A percentile compares a stretch with the other conserved stretches of the same genome.
Conservation (phyloP, 2,329 filamentous ascomycete genomes). For the Cordyceps cateniannulata region DNA sequence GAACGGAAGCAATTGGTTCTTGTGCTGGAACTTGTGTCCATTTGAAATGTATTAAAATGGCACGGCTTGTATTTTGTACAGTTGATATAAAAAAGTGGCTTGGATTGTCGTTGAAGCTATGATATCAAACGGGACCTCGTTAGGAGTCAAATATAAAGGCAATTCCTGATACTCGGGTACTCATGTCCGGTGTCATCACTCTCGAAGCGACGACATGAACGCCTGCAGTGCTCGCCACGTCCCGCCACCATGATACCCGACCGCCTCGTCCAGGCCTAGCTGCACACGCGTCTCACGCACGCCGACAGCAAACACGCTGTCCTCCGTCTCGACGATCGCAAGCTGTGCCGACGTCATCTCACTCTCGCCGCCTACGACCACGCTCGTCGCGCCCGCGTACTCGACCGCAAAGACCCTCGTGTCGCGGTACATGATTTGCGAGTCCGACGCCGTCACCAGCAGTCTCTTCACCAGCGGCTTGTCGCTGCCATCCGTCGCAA, state of each 20-base stretch:
- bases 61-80: slow-evolving; percentile 6
- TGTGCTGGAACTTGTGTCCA: background rate
- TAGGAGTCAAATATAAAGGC: too few relatives aligned
- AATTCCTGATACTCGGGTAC: too few relatives aligned
- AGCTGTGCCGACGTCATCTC: background rate
- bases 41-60: background rate
- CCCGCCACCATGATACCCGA: slow-evolving; percentile 2
- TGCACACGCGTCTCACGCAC: slow-evolving; percentile 13
- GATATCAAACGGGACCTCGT: too few relatives aligned
- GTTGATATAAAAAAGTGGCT: background rate
- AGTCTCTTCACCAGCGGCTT: slow-evolving; percentile 5
- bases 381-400: background rate
- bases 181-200: background rate
- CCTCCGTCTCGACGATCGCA: background rate
- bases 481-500: background rate
- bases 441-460: slow-evolving; percentile 1
- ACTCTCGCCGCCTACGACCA: background rate
- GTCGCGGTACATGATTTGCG: slow-evolving; percentile 11
- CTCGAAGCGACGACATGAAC: background rate
- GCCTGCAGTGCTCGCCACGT: slow-evolving; percentile 8
- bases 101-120: too few relatives aligned
- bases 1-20: background rate
- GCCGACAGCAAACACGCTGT: slow-evolving; percentile 7
- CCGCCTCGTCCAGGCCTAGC: slow-evolving; percentile 6
- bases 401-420: background rate